These are phyloP conservation scores for Solanum phureja DNA, from an alignment of 257 asterid genomes.

Conservation along the genomic window DNA sequence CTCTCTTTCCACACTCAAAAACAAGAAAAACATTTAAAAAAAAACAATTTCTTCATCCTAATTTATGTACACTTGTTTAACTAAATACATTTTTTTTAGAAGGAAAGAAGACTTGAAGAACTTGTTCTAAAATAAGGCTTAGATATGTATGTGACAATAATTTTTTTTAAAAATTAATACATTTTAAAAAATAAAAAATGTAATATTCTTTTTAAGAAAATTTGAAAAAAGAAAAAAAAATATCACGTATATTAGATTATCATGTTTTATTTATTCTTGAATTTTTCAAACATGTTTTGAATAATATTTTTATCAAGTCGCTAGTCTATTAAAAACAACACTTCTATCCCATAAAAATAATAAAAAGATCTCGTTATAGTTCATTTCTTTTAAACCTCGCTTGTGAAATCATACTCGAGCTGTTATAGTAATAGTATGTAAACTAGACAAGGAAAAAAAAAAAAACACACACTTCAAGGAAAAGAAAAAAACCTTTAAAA, in stretches of 20 bases:
- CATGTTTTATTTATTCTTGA: not conserved
- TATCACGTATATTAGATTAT: not conserved
- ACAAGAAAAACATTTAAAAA: not conserved
- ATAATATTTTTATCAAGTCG: not conserved
- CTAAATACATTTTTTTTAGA: not conserved
- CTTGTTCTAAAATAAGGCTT: not conserved
- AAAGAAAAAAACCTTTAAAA: slow-evolving; percentile 4
- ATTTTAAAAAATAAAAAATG: too few species aligned
- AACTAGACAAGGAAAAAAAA: not conserved
- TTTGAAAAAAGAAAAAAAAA: not conserved
- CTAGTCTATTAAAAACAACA: not conserved
- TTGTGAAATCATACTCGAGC: not conserved
- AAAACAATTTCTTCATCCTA: not conserved
- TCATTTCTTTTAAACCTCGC: not conserved
- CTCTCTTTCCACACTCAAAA: slow-evolving; percentile 1
- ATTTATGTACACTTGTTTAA: not conserved
- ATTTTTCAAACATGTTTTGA: not conserved
- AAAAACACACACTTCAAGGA: not conserved
- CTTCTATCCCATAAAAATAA: not conserved
- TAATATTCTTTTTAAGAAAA: not conserved
- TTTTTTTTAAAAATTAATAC: too few species aligned
- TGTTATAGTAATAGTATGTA: not conserved
- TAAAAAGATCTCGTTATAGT: rapidly evolving
- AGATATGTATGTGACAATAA: not conserved
- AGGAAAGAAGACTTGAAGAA: not conserved